Evolutionary conservation across 176 grass and related monocot species (phyloP).

Genomic region (Musa itinerans): DNA sequence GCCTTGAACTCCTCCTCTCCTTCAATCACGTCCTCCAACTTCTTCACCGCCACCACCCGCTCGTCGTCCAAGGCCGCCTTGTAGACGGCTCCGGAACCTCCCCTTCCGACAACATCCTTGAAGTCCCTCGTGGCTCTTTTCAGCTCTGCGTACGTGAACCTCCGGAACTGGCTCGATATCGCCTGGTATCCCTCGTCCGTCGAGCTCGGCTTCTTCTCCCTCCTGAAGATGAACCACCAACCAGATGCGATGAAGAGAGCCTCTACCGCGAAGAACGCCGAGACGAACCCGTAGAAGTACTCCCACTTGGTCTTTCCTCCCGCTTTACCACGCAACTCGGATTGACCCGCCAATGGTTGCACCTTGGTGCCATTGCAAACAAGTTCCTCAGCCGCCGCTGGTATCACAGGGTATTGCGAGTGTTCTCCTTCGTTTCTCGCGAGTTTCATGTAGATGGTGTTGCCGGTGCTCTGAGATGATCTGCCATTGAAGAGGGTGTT

Average conservation of each 20-base stretch:
- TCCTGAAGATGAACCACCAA: slow-evolving; percentile 28
- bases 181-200: slow-evolving; percentile 24
- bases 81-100: slow-evolving; percentile 41
- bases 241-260: slow-evolving; percentile 17
- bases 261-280: slow-evolving; percentile 40
- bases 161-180: slow-evolving; percentile 29
- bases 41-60: slow-evolving; percentile 44
- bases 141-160: slow-evolving; percentile 59
- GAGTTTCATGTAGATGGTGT: slow-evolving; percentile 37
- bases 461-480: slow-evolving; percentile 8
- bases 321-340: no score
- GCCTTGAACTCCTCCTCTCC: slow-evolving; percentile 54
- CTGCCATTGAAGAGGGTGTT: slow-evolving; percentile 32
- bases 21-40: slow-evolving; percentile 23
- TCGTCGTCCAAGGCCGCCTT: slow-evolving; percentile 40
- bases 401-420: not conserved
- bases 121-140: slow-evolving; percentile 36
- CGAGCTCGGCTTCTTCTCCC: slow-evolving; percentile 9
- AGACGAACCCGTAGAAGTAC: slow-evolving; percentile 36
- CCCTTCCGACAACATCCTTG: slow-evolving; percentile 36
- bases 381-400: not conserved
- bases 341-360: not conserved
- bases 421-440: not conserved
- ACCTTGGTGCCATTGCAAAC: slow-evolving; percentile 17
- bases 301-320: slow-evolving; percentile 24